A percentile compares a stretch with the other conserved stretches of the same genome.
Evolutionary conservation across 306 rosid genomes (phyloP).

Genomic region (Delonix regia): DNA sequence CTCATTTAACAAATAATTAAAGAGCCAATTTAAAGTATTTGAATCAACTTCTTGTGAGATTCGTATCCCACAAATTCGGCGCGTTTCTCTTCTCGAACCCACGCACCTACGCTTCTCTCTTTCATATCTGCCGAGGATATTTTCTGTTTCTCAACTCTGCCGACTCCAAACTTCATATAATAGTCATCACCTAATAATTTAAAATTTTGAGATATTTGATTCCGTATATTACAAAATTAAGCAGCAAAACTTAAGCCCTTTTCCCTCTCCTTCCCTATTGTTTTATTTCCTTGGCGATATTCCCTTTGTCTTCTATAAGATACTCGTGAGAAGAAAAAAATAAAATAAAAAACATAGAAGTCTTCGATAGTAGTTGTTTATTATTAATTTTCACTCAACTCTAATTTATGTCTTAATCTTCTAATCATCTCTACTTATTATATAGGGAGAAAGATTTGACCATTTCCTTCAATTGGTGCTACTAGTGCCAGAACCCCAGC

Average conservation of each 20-base stretch:
- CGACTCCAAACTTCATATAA: background rate
- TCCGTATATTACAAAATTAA: background rate
- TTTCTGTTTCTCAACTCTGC: background rate
- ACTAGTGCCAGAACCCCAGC: conserved; percentile 28
- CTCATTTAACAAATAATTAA: background rate
- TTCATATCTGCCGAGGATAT: background rate
- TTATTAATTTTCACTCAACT: background rate
- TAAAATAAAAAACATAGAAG: background rate
- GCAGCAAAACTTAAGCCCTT: background rate
- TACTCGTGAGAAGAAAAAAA: background rate
- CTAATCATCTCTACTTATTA: background rate
- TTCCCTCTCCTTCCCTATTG: background rate
- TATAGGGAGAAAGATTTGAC: background rate
- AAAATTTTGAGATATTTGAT: background rate
- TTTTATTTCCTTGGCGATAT: too few relatives aligned
- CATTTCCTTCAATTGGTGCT: background rate
- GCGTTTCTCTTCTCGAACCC: too few relatives aligned
- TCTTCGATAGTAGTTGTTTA: background rate
- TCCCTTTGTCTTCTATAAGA: background rate
- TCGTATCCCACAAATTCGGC: too few relatives aligned
- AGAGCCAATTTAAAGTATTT: background rate
- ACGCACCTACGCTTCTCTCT: too few relatives aligned
- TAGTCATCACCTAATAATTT: background rate
- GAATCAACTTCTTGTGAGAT: background rate
- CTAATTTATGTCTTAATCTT: conserved; percentile 18